Percentiles rank a stretch among this genome's conserved stretches.
phyloP scores from a whole-genome alignment of 148 eudicot genomes.

The Polygonum aviculare region DNA sequence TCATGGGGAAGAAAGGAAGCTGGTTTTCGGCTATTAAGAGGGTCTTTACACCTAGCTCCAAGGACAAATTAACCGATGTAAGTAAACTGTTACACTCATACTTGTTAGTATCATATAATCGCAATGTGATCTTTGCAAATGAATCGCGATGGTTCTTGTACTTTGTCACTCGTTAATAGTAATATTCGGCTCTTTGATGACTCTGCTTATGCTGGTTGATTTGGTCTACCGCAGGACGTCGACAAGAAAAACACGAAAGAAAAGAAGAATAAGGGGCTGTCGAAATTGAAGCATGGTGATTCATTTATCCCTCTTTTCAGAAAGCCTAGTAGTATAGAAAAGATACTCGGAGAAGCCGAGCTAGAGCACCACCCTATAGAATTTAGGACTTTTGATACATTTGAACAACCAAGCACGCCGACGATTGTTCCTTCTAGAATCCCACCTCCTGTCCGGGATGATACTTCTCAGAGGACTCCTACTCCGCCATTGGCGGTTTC shows the following conservation, averaged over 20 bases:
- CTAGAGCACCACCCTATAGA: slow-evolving; percentile 40
- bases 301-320: slow-evolving; percentile 75
- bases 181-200: background rate
- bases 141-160: no score
- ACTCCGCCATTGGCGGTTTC: slow-evolving; percentile 20
- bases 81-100: slow-evolving; percentile 16
- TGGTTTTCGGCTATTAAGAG: slow-evolving; percentile 94
- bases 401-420: slow-evolving; percentile 35
- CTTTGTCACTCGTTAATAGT: background rate
- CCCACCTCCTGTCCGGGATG: slow-evolving; percentile 23
- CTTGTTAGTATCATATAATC: background rate
- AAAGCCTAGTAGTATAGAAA: slow-evolving; percentile 91
- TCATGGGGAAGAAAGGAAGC: slow-evolving; percentile 96
- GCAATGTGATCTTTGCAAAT: background rate
- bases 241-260: slow-evolving; percentile 66
- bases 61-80: slow-evolving; percentile 69
- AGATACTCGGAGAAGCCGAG: slow-evolving; percentile 75
- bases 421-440: slow-evolving; percentile 33
- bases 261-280: slow-evolving; percentile 59
- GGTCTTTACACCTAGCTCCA: slow-evolving; percentile 69
- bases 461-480: slow-evolving; percentile 17
- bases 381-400: slow-evolving; percentile 33
- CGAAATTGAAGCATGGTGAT: slow-evolving; percentile 58
- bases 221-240: slow-evolving; percentile 34
- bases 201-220: background rate